phyloP scores from a whole-genome alignment of 1,284 basidiomycete species.

The Fistulina hepatica region DNA sequence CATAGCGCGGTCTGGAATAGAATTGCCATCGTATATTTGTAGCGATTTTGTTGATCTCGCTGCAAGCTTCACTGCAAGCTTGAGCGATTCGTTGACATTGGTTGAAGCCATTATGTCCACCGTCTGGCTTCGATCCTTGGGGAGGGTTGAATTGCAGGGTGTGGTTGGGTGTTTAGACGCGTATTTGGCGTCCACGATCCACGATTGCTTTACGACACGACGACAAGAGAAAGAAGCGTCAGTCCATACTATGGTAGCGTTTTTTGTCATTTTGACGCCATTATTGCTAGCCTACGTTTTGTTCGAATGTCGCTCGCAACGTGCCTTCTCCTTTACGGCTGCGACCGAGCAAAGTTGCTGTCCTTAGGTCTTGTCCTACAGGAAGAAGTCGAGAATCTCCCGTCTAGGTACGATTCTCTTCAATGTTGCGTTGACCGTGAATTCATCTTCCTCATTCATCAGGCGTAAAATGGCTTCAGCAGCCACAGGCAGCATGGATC shows the following conservation, averaged over 20 bases:
- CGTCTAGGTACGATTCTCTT: slow-evolving; percentile 38
- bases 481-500: slow-evolving; percentile 35
- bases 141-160: slow-evolving; percentile 44
- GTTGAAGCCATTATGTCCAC: slow-evolving; percentile 38
- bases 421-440: slow-evolving; percentile 2
- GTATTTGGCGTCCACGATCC: slow-evolving; percentile 29
- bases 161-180: slow-evolving; percentile 39
- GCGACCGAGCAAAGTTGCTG: slow-evolving; percentile 37
- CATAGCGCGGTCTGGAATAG: slow-evolving; percentile 57
- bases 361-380: slow-evolving; percentile 33
- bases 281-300: slow-evolving; percentile 29
- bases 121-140: slow-evolving; percentile 44
- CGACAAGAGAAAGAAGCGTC: slow-evolving; percentile 15
- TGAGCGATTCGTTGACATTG: slow-evolving; percentile 36
- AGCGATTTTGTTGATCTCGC: slow-evolving; percentile 34
- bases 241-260: background rate
- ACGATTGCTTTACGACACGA: slow-evolving; percentile 25
- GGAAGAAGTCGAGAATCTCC: slow-evolving; percentile 38
- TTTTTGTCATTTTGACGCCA: slow-evolving; percentile 4
- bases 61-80: slow-evolving; percentile 27
- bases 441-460: slow-evolving; percentile 3
- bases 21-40: slow-evolving; percentile 45
- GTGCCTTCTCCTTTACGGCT: slow-evolving; percentile 55
- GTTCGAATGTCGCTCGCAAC: slow-evolving; percentile 46
- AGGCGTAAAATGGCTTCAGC: slow-evolving; percentile 41